phyloP scores from a whole-genome alignment of 345 rosid genomes.

The Raphanus sativus region DNA sequence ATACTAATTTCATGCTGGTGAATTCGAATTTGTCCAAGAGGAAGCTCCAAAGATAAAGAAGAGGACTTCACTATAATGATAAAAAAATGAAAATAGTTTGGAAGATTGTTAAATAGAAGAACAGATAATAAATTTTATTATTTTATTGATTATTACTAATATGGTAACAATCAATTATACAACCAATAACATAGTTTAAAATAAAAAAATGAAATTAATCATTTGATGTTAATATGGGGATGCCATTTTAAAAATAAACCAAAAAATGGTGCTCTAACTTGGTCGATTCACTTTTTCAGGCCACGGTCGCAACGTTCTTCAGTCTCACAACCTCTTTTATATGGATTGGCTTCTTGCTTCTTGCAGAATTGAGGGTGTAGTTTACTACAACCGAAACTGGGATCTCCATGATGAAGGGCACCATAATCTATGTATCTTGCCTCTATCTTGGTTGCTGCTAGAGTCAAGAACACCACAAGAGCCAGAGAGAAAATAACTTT shows the following conservation, averaged over 20 bases:
- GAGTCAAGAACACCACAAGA: neutral
- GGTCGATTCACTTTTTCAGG: neutral
- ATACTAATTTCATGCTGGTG: too few species aligned
- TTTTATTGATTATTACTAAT: neutral
- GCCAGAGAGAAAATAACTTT: conserved; percentile 7
- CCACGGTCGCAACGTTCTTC: neutral
- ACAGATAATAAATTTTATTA: too few species aligned
- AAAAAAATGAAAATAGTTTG: too few species aligned
- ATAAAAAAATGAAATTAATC: neutral
- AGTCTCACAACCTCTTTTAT: neutral
- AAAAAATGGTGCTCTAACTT: neutral
- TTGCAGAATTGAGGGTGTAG: neutral
- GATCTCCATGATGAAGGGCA: neutral
- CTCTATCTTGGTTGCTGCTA: neutral
- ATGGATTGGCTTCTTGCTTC: neutral
- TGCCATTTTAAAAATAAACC: neutral
- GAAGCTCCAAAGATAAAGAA: too few species aligned
- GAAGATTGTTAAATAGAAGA: too few species aligned
- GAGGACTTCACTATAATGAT: too few species aligned
- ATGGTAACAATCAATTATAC: neutral
- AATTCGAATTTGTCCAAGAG: too few species aligned
- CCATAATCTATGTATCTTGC: neutral
- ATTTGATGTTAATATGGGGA: neutral
- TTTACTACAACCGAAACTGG: neutral
- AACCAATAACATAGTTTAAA: neutral